Base-by-base conservation (phyloP, 768 basidiomycete genomes). In the Tremella fuciformis region DNA sequence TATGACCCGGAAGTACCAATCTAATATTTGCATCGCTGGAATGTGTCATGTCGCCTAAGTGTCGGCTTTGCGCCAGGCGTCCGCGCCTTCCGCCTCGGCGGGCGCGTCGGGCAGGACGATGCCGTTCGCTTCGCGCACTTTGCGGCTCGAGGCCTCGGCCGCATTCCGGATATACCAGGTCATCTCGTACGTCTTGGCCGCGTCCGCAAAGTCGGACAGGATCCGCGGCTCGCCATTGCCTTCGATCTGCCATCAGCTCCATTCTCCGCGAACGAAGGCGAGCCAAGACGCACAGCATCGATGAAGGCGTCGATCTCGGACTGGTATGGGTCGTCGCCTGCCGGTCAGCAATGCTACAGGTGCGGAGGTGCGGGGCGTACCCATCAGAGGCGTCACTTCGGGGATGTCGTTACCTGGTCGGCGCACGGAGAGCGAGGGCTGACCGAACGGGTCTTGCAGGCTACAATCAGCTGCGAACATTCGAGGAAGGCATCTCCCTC, bases 281-380 rank as follows among this genome's bases (percentile, higher is more conserved):
- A 4, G 8, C 42, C 6, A 46, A 15, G 8, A 65, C 64, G 9
- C 40, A 65, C 64, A 8, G 60, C 51, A 76, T 93, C 90, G 65
- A 93, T 88, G 73, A 90, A 83, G 77, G 89, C 88, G 48, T 89
- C 90, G 48, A 86, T 80, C 81, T 94, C 92, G 29, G 90, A 90
- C 82, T 91, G 91, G 64, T 74, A 76, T 11, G 68, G 69, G 47
- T 75, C 72, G 50, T 74, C 70, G 25, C 70, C 29, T 34, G 11
- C 29, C 6, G 4, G 29, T 34, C 11, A 34, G 29, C 29, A n/a
- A n/a, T 34, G 6, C 6, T 11, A 34, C 29, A 34, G 6, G 11
- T 34, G 29, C 11, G 29, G 29, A 34, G 29, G 29, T 4, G 29
- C 4, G 6, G 6, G 11, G 29, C 29, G 29, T 34, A 34, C 29